Base-by-base conservation (phyloP, 225 moss, liverwort and hornwort species). In the Pleurozium schreberi region DNA sequence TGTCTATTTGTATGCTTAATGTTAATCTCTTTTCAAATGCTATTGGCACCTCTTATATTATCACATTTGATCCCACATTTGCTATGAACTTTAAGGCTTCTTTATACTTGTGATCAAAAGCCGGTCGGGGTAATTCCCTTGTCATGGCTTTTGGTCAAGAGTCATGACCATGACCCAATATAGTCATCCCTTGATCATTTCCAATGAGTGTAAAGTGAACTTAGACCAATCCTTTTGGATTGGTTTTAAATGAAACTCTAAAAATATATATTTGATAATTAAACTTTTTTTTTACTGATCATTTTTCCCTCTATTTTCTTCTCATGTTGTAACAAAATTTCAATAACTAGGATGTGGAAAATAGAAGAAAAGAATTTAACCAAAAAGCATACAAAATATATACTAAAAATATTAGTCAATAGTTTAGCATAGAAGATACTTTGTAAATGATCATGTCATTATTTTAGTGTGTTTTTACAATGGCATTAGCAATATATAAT, bases 211-310 rank as follows among this genome's bases (percentile, higher is more conserved):
- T 12, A 75, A 50, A 50, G 50, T 30, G 28, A 75, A 49, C 7
- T 74, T 30, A 30, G 2, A 47, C 2, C 1, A 0, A 0, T n/a
- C 5, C 27, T 1, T 30, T 18, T 0, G 6, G 2, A 0, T 2
- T 49, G 31, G 19, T 75, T 31, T 18, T 18, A 30, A 74, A 31
- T 47, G 11, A 74, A 18, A 5, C 28, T 43, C 4, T 45, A 14
- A 43, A 25, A 22, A 12, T 23, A 40, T 25, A 14, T 4, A 25
- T 40, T 70, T 73, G 18, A 73, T 73, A 30, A 30, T 45, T 18
- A 71, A 47, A 4, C 6, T 47, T 74, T 0, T 18, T 0, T 18
- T 30, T 18, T 74, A 11, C 0, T 17, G 30, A 47, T 74, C 28
- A 4, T 30, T 1, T 43, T 1, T 71, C 18, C 3, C 2, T 16